A percentile compares a stretch with the other conserved stretches of the same genome.
phyloP scores from a whole-genome alignment of 2,329 filamentous ascomycete genomes.

The Aspergillus sp. region DNA sequence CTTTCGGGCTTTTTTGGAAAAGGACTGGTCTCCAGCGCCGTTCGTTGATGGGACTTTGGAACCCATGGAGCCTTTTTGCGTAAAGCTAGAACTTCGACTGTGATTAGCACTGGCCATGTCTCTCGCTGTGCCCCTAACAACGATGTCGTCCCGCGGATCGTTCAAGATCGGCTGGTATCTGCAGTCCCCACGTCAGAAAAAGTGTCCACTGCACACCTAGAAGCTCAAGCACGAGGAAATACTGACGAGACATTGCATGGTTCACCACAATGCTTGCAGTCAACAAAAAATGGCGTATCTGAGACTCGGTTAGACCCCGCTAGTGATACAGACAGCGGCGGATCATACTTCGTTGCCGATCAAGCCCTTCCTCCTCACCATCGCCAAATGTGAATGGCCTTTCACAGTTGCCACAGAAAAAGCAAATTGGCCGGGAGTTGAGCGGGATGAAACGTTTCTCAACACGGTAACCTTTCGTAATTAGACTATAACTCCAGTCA shows the following conservation, averaged over 20 bases:
- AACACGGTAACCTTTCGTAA: conserved; percentile 35
- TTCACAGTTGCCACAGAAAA: conserved; percentile 31
- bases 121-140: conserved; percentile 20
- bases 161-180: conserved; percentile 27
- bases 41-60: conserved; percentile 18
- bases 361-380: conserved; percentile 17
- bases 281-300: conserved; percentile 19
- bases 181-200: not conserved
- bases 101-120: conserved; percentile 16
- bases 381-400: conserved; percentile 25
- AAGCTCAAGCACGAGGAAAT: not conserved
- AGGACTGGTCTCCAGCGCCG: conserved; percentile 19
- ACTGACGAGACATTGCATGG: conserved; percentile 28
- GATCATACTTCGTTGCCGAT: conserved; percentile 21
- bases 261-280: conserved; percentile 25
- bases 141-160: conserved; percentile 24
- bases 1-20: conserved; percentile 25
- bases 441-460: conserved; percentile 31
- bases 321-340: not conserved
- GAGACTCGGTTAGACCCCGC: conserved; percentile 4
- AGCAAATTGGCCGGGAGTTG: conserved; percentile 28
- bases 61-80: conserved; percentile 17
- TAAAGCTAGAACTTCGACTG: conserved; percentile 24
- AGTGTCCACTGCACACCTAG: not conserved
- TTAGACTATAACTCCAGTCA: conserved; percentile 22